Conservation (phyloP, 495 filamentous ascomycete genomes). For the Penicillium manginii region DNA sequence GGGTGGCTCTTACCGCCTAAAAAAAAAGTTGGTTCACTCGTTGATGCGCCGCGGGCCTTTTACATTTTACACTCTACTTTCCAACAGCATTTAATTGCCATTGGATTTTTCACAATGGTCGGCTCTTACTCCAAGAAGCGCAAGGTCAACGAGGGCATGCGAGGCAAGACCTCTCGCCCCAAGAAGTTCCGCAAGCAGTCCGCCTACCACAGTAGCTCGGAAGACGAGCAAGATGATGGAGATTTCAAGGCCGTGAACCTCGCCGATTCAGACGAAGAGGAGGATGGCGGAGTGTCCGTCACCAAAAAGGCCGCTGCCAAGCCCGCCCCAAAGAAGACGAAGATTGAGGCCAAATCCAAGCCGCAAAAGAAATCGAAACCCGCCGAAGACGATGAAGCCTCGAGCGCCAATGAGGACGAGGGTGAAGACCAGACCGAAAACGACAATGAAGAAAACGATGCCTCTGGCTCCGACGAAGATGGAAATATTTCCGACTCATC, state of each 20-base stretch:
- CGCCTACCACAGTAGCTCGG: conserved; percentile 75
- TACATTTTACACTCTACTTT: conserved; percentile 5
- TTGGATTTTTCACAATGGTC: conserved; percentile 30
- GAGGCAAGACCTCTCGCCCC: conserved; percentile 56
- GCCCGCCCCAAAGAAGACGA: conserved; percentile 27
- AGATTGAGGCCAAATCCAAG: conserved; percentile 25
- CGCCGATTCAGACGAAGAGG: conserved; percentile 68
- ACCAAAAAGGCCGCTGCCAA: conserved; percentile 16
- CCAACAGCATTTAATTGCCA: conserved; percentile 8
- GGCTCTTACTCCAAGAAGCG: conserved; percentile 59
- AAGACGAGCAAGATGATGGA: conserved; percentile 52
- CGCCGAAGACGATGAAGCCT: conserved; percentile 41
- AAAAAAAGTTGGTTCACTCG: conserved; percentile 39
- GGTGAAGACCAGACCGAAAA: conserved; percentile 33
- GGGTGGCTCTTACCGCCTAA: conserved; percentile 33
- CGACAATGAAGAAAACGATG: conserved; percentile 40
- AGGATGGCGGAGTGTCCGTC: conserved; percentile 35
- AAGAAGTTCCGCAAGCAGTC: conserved; percentile 72
- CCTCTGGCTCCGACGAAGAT: conserved; percentile 27
- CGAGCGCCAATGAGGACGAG: conserved; percentile 39
- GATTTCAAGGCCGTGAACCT: conserved; percentile 67
- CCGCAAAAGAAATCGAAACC: conserved; percentile 17
- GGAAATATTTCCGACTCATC: conserved; percentile 28
- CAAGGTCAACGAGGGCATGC: conserved; percentile 61
- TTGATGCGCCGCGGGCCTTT: conserved; percentile 5